Conservation (phyloP, 345 rosid species). For the Salix suchowensis region DNA sequence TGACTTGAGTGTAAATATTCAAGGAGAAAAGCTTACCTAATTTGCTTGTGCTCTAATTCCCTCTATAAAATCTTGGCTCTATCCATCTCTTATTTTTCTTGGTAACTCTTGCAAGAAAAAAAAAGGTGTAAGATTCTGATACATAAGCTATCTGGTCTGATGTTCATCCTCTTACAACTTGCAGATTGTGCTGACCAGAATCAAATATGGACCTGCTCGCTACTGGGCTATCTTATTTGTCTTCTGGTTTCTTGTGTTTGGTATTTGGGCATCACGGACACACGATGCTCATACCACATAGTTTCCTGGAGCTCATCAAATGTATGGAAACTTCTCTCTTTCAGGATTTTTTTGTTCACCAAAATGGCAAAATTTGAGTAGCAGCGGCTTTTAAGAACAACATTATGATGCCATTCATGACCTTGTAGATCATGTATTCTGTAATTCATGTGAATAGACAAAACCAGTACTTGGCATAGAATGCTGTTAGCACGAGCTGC, state of each 20-base stretch:
- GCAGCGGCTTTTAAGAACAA: neutral
- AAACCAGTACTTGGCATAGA: neutral
- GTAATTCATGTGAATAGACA: neutral
- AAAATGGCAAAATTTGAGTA: neutral
- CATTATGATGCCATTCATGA: neutral
- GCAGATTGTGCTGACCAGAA: conserved; percentile 96
- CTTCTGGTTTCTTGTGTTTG: conserved; percentile 97
- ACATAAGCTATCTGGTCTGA: neutral
- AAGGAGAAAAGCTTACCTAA: neutral
- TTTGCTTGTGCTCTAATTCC: neutral
- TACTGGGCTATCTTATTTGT: conserved; percentile 95
- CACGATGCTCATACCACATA: conserved; percentile 45
- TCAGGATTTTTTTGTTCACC: neutral
- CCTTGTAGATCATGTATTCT: neutral
- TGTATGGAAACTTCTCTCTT: neutral
- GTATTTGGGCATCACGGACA: conserved; percentile 89
- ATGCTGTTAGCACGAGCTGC: neutral
- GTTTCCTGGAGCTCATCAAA: neutral
- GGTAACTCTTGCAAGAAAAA: neutral
- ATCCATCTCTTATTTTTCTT: neutral
- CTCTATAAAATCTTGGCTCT: neutral
- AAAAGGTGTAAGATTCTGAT: neutral
- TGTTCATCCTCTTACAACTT: conserved; percentile 5
- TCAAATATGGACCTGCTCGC: conserved; percentile 95
- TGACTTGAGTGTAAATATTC: too few species aligned